Evolutionary conservation across 2,329 filamentous ascomycete species (phyloP), one percentile per base, ranked within the genome.

Genomic region (Colletotrichum tanaceti): DNA sequence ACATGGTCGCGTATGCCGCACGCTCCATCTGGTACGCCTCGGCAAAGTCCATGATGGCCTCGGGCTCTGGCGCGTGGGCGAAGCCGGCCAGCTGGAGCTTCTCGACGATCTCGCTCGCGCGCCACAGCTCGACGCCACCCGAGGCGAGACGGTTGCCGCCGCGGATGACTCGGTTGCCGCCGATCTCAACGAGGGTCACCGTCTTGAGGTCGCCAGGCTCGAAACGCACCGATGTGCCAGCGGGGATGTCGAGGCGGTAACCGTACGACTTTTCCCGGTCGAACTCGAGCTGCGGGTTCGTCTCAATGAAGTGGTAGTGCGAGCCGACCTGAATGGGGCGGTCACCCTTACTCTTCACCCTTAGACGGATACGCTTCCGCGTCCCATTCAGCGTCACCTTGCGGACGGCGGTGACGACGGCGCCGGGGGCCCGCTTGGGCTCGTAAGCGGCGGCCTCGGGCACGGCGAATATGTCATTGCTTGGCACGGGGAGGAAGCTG

Each of bases 271-370:
- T 89, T 58, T 88, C 82, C 32, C 95, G 92, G 80, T 98, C 95
- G 78, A 98, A 98, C 70, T 92, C 88, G 58, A 98, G 86, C 78
- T 93, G 89, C 0, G 94, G 93, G 79, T 98, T 98, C n/a, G 90
- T 91, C 82, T 98, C 95, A 75, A 97, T 89, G 78, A 98, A 97
- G 80, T 98, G 95, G 79, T 97, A 98, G 80, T 98, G 95, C 39
- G 93, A 97, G 39, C 95, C 95, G 68, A 94, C 91, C 84, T 98
- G 94, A 70, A 98, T 91, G 1, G 95, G 95, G 39, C 95, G 85
- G 79, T 98, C 95, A 7, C 95, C 95, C 74, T 87, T 92, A 79
- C 93, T 97, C 71, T 90, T 94, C 47, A 98, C 93, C 76, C 85
- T 89, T 46, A 98, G 82, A 68, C 82, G 86, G 71, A 94, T 90